Conservation (phyloP, 2,329 filamentous ascomycete species). For the Fusarium subtropicale region DNA sequence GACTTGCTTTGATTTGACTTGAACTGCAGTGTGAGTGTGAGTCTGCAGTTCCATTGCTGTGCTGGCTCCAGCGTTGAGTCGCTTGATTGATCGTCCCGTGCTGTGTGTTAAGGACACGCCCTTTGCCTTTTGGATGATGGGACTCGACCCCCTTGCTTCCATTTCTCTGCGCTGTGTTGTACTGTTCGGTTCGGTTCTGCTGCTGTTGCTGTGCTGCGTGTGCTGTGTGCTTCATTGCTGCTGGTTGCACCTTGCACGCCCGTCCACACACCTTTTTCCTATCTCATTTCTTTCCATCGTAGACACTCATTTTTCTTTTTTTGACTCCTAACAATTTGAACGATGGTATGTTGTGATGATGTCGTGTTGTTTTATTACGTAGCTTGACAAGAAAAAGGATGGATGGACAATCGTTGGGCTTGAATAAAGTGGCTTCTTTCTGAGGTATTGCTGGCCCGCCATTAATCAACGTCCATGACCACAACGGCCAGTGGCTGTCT, state of each 20-base stretch:
- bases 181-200: background rate
- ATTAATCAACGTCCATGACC: conserved; percentile 15
- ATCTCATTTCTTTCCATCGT: conserved; percentile 15
- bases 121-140: background rate
- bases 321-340: background rate
- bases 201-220: background rate
- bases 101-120: conserved; percentile 21
- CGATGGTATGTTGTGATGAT: background rate
- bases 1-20: conserved; percentile 32
- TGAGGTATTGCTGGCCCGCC: background rate
- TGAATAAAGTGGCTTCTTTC: background rate
- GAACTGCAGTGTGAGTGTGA: conserved; percentile 27
- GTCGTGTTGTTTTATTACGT: background rate
- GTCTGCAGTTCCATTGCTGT: conserved; percentile 37
- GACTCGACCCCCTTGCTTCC: conserved; percentile 30
- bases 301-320: background rate
- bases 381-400: background rate
- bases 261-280: conserved; percentile 25
- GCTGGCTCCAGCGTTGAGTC: conserved; percentile 42
- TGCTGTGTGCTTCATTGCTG: conserved; percentile 19
- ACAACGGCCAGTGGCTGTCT: conserved; percentile 28
- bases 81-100: conserved; percentile 38
- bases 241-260: conserved; percentile 41
- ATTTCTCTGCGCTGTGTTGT: conserved; percentile 4
- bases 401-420: background rate